Conservation (phyloP, 164 flowering plant genomes). For the Santalum album region DNA sequence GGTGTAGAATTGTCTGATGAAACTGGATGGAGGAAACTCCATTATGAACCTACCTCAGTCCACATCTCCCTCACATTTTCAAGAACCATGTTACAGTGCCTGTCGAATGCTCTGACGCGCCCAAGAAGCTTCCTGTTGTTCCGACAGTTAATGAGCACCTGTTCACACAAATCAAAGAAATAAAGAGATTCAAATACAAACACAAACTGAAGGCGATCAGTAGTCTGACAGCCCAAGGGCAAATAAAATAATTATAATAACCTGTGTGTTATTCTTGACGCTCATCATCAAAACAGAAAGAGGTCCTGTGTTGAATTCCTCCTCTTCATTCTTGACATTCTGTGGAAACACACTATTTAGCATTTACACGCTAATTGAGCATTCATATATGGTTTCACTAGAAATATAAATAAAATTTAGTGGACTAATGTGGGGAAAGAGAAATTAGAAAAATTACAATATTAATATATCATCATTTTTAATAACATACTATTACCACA, state of each 20-base stretch:
- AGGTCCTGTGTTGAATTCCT: conserved; percentile 88
- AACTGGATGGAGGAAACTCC: no score
- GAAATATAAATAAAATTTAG: no score
- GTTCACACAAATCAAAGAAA: neutral
- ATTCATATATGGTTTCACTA: no score
- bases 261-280: conserved; percentile 91
- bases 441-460: no score
- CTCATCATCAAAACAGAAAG: conserved; percentile 94
- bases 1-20: no score
- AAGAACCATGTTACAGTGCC: conserved; percentile 94
- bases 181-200: neutral
- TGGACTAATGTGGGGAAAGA: no score
- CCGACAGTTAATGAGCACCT: conserved; percentile 84
- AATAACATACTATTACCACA: no score
- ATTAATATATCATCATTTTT: no score
- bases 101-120: conserved; percentile 81
- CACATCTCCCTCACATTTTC: conserved; percentile 94
- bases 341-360: no score
- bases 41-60: conserved; percentile 57
- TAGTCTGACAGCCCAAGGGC: neutral
- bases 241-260: conserved; percentile 9
- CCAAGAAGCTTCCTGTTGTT: conserved; percentile 87
- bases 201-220: no score
- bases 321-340: conserved; percentile 72
- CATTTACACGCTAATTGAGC: no score